A percentile compares a stretch with the other conserved stretches of the same genome.
These are phyloP conservation scores for Tilletia walkeri DNA, from an alignment of 1,284 basidiomycete genomes.

Conservation along the genomic window DNA sequence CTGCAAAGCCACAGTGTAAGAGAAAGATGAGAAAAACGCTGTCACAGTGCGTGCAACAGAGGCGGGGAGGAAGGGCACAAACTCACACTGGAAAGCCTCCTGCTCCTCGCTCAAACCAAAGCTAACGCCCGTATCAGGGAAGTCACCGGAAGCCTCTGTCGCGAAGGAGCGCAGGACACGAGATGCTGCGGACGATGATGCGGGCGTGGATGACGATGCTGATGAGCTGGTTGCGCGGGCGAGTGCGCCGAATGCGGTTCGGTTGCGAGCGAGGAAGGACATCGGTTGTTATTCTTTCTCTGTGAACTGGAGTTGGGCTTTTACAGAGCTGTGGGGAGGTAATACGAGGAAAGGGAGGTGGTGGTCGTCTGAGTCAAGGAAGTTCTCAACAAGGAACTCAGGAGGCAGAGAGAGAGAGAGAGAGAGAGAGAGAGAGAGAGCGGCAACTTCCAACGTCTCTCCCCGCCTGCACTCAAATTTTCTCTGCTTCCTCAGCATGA, in stretches of 20 bases:
- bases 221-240: neutral
- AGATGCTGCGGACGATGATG: neutral
- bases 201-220: neutral
- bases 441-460: no score
- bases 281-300: neutral
- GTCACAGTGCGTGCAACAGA: neutral
- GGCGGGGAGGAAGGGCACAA: neutral
- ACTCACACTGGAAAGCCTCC: slow-evolving; percentile 53
- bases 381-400: no score
- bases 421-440: no score
- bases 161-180: neutral
- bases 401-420: no score
- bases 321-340: no score
- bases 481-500: no score
- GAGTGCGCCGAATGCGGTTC: slow-evolving; percentile 1
- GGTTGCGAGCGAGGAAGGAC: slow-evolving; percentile 1
- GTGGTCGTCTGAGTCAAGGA: no score
- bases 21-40: neutral
- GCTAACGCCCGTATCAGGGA: slow-evolving; percentile 21
- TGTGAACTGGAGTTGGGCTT: no score
- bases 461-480: no score
- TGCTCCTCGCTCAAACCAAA: slow-evolving; percentile 56
- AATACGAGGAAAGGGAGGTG: no score
- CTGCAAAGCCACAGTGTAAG: slow-evolving; percentile 37
- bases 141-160: neutral